These are phyloP conservation scores for Trametes maxima DNA, from an alignment of 768 basidiomycete species.

Conservation along the genomic window DNA sequence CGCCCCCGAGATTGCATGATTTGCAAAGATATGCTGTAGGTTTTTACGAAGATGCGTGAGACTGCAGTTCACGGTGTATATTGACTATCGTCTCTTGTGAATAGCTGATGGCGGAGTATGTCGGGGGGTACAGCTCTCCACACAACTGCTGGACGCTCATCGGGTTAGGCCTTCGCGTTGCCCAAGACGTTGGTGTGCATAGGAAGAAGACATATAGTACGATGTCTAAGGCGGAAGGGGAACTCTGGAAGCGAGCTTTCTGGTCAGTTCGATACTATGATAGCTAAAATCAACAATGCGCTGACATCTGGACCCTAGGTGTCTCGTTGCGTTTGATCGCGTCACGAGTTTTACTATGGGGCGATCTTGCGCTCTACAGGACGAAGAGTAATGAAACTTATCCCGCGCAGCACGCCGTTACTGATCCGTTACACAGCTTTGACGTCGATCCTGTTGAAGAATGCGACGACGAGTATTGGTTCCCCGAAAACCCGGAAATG, in stretches of 20 bases:
- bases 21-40: constrained; percentile 16
- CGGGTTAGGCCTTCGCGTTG: constrained; percentile 50
- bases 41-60: not conserved
- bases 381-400: constrained; percentile 58
- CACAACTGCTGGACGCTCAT: constrained; percentile 25
- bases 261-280: constrained; percentile 45
- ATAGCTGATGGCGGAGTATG: constrained; percentile 17
- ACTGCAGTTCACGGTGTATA: not conserved
- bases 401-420: not conserved
- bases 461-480: constrained; percentile 82
- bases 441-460: constrained; percentile 62
- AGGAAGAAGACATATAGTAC: constrained; percentile 57
- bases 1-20: constrained; percentile 6
- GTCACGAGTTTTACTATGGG: constrained; percentile 53
- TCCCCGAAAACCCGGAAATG: constrained; percentile 49
- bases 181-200: constrained; percentile 77
- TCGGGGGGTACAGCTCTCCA: constrained; percentile 5
- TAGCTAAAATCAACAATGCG: too few species aligned
- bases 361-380: constrained; percentile 64
- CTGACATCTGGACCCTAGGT: constrained; percentile 40
- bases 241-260: constrained; percentile 80
- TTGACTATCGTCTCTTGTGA: not conserved
- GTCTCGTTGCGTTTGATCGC: constrained; percentile 47
- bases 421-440: constrained; percentile 45
- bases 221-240: constrained; percentile 54